Evolutionary conservation across 106 monocot species (phyloP).

Genomic region (Gastrodia elata): DNA sequence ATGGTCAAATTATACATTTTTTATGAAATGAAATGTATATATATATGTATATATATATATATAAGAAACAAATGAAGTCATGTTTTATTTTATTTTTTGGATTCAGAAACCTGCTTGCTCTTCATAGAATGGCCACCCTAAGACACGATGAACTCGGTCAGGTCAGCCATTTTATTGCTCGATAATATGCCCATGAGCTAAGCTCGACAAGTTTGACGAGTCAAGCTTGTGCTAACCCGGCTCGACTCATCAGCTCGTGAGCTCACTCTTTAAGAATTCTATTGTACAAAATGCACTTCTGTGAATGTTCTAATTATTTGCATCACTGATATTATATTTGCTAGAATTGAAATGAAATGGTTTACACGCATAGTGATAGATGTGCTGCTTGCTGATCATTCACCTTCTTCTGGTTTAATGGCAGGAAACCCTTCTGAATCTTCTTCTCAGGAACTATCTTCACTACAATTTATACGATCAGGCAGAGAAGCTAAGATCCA

Average conservation of each 20-base stretch:
- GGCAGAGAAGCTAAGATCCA: slow-evolving; percentile 95
- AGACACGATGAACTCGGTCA: slow-evolving; percentile 93
- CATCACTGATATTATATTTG: no score
- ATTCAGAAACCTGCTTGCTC: slow-evolving; percentile 65
- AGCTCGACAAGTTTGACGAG: no score
- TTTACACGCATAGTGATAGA: no score
- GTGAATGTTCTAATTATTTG: no score
- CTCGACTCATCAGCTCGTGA: no score
- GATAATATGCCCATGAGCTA: not conserved
- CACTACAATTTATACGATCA: slow-evolving; percentile 98
- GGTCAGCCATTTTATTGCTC: slow-evolving; percentile 35
- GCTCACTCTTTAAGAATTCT: no score
- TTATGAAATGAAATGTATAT: not conserved
- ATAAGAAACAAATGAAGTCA: no score
- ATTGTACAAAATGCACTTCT: no score
- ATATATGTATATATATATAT: not conserved
- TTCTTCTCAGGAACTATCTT: slow-evolving; percentile 98
- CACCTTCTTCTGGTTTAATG: slow-evolving; percentile 9
- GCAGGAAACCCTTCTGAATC: slow-evolving; percentile 97
- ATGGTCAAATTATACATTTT: not conserved
- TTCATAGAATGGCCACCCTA: slow-evolving; percentile 82
- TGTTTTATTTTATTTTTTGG: not conserved
- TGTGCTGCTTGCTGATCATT: no score
- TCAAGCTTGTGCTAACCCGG: no score
- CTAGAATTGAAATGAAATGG: no score